phyloP scores from a whole-genome alignment of 345 rosid genomes.

The Theobroma cacao region DNA sequence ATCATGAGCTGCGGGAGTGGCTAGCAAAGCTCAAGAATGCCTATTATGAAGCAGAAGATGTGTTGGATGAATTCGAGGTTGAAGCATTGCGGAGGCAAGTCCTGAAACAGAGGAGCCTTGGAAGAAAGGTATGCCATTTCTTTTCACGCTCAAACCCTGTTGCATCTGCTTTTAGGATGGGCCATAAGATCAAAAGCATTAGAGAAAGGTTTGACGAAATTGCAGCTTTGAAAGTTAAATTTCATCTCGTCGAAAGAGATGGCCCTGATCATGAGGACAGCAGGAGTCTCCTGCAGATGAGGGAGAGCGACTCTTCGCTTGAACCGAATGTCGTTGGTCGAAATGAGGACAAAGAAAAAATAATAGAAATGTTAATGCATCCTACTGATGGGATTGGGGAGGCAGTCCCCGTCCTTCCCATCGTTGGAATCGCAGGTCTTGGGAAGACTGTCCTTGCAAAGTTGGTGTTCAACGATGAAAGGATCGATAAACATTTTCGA shows the following conservation, averaged over 20 bases:
- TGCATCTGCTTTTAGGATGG: neutral
- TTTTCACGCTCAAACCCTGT: neutral
- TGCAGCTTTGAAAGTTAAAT: neutral
- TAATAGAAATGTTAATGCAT: slow-evolving; percentile 9
- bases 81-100: neutral
- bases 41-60: neutral
- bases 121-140: neutral
- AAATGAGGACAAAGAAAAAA: neutral
- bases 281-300: neutral
- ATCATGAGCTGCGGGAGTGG: neutral
- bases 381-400: neutral
- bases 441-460: slow-evolving; percentile 30
- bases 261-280: neutral
- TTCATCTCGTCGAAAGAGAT: neutral
- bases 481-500: slow-evolving; percentile 5
- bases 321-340: slow-evolving; percentile 19
- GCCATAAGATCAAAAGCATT: neutral
- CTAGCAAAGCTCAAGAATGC: neutral
- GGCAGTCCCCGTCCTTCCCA: slow-evolving; percentile 15
- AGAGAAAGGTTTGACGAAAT: neutral
- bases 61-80: neutral
- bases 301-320: slow-evolving; percentile 18
- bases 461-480: slow-evolving; percentile 21
- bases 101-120: neutral
- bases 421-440: slow-evolving; percentile 12